Percentiles rank a stretch among this genome's conserved stretches.
Conservation (phyloP, 169 alveolate genomes). For the Plasmodium sp. region DNA sequence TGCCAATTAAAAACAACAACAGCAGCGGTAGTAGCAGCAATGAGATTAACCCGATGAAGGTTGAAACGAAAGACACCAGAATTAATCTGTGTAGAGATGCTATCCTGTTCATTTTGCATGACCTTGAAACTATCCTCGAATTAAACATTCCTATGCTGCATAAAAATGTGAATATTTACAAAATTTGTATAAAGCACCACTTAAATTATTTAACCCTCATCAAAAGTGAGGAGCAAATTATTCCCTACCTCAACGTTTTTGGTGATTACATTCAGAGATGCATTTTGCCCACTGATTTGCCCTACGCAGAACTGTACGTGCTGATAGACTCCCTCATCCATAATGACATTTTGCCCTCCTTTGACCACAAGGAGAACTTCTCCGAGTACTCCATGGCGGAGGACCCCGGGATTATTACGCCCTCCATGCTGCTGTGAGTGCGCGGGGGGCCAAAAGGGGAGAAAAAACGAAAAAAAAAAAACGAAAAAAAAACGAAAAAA, state of each 20-base stretch:
- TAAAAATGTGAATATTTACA: constrained; percentile 72
- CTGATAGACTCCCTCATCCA: constrained; percentile 77
- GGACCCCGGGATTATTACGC: constrained; percentile 74
- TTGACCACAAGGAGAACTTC: constrained; percentile 57
- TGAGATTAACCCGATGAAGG: constrained; percentile 12
- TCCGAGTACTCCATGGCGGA: constrained; percentile 40
- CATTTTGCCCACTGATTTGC: constrained; percentile 83
- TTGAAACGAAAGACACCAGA: constrained; percentile 68
- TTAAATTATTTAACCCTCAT: constrained; percentile 75
- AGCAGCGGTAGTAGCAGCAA: neutral
- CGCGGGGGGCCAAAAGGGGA: neutral
- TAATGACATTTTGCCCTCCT: constrained; percentile 76
- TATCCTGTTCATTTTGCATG: constrained; percentile 81
- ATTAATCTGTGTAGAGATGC: constrained; percentile 83
- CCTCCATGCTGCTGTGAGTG: constrained; percentile 59
- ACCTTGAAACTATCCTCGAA: constrained; percentile 80
- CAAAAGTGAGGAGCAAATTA: constrained; percentile 75
- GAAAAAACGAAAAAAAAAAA: neutral
- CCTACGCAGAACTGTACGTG: constrained; percentile 80
- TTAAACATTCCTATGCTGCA: constrained; percentile 81
- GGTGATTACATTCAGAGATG: constrained; percentile 83
- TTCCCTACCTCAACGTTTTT: constrained; percentile 81
- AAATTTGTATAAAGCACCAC: constrained; percentile 80
- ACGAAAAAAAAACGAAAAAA: neutral
- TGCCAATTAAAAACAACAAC: neutral